These are phyloP conservation scores for Coemansia sp. DNA, from an alignment of 192 early-diverging fungal genomes.

Conservation along the genomic window DNA sequence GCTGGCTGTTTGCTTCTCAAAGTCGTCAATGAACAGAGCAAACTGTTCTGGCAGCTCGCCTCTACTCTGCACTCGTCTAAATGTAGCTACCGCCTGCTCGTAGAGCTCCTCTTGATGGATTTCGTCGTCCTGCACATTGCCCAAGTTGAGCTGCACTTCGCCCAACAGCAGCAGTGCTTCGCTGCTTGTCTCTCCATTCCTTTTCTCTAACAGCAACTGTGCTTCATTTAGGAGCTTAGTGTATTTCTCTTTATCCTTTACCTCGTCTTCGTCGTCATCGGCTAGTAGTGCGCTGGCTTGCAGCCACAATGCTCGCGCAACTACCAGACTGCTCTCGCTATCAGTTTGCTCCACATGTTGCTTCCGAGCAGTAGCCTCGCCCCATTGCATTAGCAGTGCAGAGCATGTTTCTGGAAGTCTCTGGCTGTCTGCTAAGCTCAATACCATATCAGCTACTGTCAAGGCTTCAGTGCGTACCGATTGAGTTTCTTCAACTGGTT, in stretches of 20 bases:
- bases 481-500: slow-evolving; percentile 1
- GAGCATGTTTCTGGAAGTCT: slow-evolving; percentile 9
- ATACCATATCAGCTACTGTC: slow-evolving; percentile 26
- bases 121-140: slow-evolving; percentile 38
- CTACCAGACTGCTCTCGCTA: slow-evolving; percentile 2
- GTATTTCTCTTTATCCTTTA: slow-evolving; percentile 11
- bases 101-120: slow-evolving; percentile 34
- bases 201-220: slow-evolving; percentile 10
- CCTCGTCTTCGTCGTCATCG: slow-evolving; percentile 27
- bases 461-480: not conserved
- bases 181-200: not conserved
- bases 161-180: slow-evolving; percentile 39
- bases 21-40: slow-evolving; percentile 46
- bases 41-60: slow-evolving; percentile 46
- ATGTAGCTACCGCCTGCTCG: slow-evolving; percentile 24
- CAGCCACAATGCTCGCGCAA: slow-evolving; percentile 34
- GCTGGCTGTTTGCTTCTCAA: slow-evolving; percentile 18
- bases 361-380: slow-evolving; percentile 7
- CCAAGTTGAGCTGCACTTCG: slow-evolving; percentile 45
- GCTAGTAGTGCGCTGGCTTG: slow-evolving; percentile 26
- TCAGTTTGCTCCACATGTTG: not conserved
- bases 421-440: slow-evolving; percentile 40
- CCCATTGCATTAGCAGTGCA: slow-evolving; percentile 24
- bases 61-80: slow-evolving; percentile 22
- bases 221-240: slow-evolving; percentile 23